These are phyloP conservation scores for Apiospora aurea DNA, from an alignment of 2,329 filamentous ascomycete genomes.

Conservation along the genomic window DNA sequence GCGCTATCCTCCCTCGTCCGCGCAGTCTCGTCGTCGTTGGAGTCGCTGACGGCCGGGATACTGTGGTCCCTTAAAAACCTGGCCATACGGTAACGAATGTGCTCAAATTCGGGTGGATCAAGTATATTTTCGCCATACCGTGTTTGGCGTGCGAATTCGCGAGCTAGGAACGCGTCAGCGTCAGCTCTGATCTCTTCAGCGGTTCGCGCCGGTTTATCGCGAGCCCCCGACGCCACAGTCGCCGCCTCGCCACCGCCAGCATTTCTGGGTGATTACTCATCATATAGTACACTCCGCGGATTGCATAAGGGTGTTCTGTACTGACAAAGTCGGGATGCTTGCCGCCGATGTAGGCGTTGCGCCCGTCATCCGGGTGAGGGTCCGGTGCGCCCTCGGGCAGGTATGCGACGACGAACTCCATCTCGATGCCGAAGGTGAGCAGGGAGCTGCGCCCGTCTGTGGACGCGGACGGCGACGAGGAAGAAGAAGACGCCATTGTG, in stretches of 20 bases:
- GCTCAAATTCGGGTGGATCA: not conserved
- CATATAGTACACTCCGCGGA: too few species aligned
- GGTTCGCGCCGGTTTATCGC: too few species aligned
- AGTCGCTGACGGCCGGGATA: constrained; percentile 25
- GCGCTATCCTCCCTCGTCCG: not conserved
- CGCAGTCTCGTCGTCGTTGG: constrained; percentile 2
- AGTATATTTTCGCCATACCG: not conserved
- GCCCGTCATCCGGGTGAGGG: constrained; percentile 8
- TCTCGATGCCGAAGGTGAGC: constrained; percentile 25
- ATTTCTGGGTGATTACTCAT: too few species aligned
- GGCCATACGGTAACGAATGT: constrained; percentile 21
- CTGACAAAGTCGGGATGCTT: not conserved
- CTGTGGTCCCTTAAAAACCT: constrained; percentile 1
- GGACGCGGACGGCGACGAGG: not conserved
- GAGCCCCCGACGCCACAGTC: too few species aligned
- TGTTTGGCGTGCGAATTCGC: not conserved
- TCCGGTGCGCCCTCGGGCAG: not conserved
- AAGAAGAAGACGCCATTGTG: not conserved
- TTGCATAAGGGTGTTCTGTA: too few species aligned
- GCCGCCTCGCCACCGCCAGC: too few species aligned
- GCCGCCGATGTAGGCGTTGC: constrained; percentile 1
- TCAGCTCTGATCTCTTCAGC: not conserved
- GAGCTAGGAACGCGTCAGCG: too few species aligned
- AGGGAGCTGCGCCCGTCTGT: not conserved
- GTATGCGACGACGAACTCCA: constrained; percentile 34